Base-by-base conservation (phyloP, 1,284 basidiomycete species). In the Leccinum pseudoinsigne region DNA sequence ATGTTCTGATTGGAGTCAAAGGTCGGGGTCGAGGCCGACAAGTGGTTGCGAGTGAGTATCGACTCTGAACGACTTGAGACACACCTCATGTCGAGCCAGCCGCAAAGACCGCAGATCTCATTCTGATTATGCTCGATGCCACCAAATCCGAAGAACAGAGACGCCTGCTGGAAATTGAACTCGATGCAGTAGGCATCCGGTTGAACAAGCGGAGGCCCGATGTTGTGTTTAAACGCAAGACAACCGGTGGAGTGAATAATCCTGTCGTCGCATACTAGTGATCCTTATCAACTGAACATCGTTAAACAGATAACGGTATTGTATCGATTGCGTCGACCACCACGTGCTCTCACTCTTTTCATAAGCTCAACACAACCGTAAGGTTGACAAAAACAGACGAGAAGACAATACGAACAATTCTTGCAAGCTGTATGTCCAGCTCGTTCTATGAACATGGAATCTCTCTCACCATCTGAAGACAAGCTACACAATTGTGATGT, bases 111-210 rank as follows among this genome's bases (percentile, higher is more conserved):
- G 95, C 97, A 2, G 97, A 99, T 77, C 82, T 98, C 53, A 96
- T 98, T 68, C 80, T 97, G 59, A 86, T 98, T 69, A 95, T 98
- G 93, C 84, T 97, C 59, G 97, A 98, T 72, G 95, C 96, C 4
- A 98, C 95, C 7, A 99, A 99, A 77, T 94, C 94, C 4, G 90
- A 94, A 55, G 94, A 98, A 75, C 97, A 99, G 74, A 88, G 92
- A 65, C 83, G 85, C 50, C 80, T 96, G 65, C 81, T 98, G 26
- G 97, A 98, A 76, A 84, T 93, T 60, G 97, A 99, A 76, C 81
- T 99, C 36, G 97, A 98, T 71, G 94, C 96, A 1, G 96, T 99
- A 45, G 97, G 97, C 8, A 98, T 99, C 68, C 86, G 97, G 58
- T 78, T 99, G 67, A 99, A 99, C 78, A 93, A 93, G 71, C 81